phyloP scores from a whole-genome alignment of 1,284 basidiomycete genomes.

The Serendipita sp. region DNA sequence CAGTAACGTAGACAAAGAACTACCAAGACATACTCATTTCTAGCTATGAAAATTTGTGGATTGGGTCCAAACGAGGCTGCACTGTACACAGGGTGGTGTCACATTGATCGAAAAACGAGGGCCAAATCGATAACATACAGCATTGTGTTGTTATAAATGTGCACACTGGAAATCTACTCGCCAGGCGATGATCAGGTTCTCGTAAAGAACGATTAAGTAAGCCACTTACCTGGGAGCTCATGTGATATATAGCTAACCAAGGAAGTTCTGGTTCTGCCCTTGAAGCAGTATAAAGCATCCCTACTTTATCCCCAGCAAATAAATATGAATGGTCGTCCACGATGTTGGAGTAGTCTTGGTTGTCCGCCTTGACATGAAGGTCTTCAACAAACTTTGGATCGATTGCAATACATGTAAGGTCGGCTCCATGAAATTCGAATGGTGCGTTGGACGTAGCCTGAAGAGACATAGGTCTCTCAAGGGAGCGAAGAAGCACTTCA shows the following conservation, averaged over 20 bases:
- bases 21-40: not conserved
- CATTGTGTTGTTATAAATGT: not conserved
- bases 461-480: no score
- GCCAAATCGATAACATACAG: not conserved
- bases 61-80: slow-evolving; percentile 2
- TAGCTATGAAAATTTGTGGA: not conserved
- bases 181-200: not conserved
- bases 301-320: slow-evolving; percentile 1
- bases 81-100: not conserved
- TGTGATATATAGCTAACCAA: not conserved
- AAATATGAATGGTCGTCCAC: not conserved
- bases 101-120: not conserved
- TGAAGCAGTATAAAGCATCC: slow-evolving; percentile 1
- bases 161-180: not conserved
- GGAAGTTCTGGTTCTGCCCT: not conserved
- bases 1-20: no score
- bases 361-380: not conserved
- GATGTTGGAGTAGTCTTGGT: not conserved
- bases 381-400: not conserved
- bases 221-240: not conserved
- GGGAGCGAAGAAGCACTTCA: no score
- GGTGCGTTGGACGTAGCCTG: not conserved
- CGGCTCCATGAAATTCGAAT: not conserved
- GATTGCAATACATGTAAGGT: not conserved
- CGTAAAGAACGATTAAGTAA: not conserved